phyloP scores from a whole-genome alignment of 2,329 filamentous ascomycete species.

The Beauveria brongniartii region DNA sequence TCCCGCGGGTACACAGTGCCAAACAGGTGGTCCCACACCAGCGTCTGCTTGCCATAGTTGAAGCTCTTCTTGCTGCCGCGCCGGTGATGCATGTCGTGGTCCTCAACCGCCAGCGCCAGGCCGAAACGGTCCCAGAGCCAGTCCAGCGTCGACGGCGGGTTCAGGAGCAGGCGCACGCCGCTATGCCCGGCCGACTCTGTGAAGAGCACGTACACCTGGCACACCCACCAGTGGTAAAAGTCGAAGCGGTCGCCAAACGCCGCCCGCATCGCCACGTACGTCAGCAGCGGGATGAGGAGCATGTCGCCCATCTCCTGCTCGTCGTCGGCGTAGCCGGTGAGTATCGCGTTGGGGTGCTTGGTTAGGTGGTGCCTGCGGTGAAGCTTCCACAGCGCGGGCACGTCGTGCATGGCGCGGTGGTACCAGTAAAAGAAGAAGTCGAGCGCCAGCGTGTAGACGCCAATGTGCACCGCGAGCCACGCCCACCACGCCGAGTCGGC shows the following conservation, averaged over 20 bases:
- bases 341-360: slow-evolving; percentile 32
- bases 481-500: slow-evolving; percentile 15
- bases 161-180: slow-evolving; percentile 27
- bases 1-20: slow-evolving; percentile 26
- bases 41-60: slow-evolving; percentile 29
- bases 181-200: slow-evolving; percentile 30
- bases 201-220: slow-evolving; percentile 33
- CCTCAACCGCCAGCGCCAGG: slow-evolving; percentile 30
- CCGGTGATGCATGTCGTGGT: slow-evolving; percentile 24
- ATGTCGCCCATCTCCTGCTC: slow-evolving; percentile 36
- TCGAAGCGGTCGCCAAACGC: slow-evolving; percentile 30
- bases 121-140: slow-evolving; percentile 24
- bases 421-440: slow-evolving; percentile 35
- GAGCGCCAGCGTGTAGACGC: slow-evolving; percentile 29
- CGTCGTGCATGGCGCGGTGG: slow-evolving; percentile 33
- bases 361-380: slow-evolving; percentile 37
- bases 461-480: slow-evolving; percentile 26
- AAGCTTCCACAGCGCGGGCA: slow-evolving; percentile 25
- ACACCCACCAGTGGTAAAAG: slow-evolving; percentile 40
- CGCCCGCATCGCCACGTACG: slow-evolving; percentile 27
- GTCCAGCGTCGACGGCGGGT: slow-evolving; percentile 22
- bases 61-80: slow-evolving; percentile 19
- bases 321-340: slow-evolving; percentile 32
- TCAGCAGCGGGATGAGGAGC: slow-evolving; percentile 30
- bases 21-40: slow-evolving; percentile 25